phyloP scores from a whole-genome alignment of 148 eudicot genomes.

The Tetragonia tetragonoides region DNA sequence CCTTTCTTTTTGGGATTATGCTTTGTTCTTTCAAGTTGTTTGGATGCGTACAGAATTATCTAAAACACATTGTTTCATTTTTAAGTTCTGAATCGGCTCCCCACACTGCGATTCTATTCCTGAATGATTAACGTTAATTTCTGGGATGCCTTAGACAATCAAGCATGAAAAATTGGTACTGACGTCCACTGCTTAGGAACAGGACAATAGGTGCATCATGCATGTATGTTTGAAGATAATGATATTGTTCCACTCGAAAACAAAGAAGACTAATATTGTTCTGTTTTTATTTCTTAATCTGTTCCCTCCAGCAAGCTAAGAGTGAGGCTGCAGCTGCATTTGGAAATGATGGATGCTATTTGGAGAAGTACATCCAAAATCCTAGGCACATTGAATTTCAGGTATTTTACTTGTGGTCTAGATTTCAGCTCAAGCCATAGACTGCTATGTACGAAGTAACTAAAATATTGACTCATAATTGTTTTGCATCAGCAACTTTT shows the following conservation, averaged over 20 bases:
- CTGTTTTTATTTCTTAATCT: slow-evolving; percentile 4
- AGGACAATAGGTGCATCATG: not conserved
- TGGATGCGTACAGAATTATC: not conserved
- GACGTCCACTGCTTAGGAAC: not conserved
- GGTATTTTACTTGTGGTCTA: slow-evolving; percentile 39
- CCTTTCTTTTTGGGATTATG: not conserved
- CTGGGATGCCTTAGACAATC: not conserved
- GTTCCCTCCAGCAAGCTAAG: slow-evolving; percentile 72
- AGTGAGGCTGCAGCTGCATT: slow-evolving; percentile 99
- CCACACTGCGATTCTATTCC: not conserved
- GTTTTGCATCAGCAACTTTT: too few relatives aligned
- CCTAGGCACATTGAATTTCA: slow-evolving; percentile 99
- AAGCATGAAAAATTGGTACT: slow-evolving; percentile 16
- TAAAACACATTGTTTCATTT: not conserved
- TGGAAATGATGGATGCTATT: slow-evolving; percentile 95
- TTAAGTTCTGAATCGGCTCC: not conserved
- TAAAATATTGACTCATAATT: not conserved
- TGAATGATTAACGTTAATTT: slow-evolving; percentile 6
- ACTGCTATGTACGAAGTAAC: not conserved
- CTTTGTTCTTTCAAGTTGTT: not conserved
- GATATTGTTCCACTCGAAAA: not conserved
- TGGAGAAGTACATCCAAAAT: slow-evolving; percentile 86
- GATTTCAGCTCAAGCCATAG: not conserved
- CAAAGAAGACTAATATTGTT: too few relatives aligned
- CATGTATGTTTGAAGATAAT: not conserved